A percentile compares a stretch with the other conserved stretches of the same genome.
Conservation (phyloP, 1,139 yeast species). For the Sugiyamaella sp. region DNA sequence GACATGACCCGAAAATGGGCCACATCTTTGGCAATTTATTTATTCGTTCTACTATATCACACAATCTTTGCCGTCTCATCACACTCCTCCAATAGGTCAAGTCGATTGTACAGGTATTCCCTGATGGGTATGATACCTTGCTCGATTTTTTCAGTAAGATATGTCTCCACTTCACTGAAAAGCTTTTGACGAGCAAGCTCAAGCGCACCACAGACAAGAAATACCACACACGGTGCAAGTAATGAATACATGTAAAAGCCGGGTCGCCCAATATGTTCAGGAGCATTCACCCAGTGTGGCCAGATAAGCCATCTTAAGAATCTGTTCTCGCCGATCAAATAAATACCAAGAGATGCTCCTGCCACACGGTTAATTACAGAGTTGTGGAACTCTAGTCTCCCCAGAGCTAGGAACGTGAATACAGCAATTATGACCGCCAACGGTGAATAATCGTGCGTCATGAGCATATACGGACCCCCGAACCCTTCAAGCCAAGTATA, state of each 20-base stretch:
- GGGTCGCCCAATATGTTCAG: not conserved
- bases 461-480: slow-evolving; percentile 14
- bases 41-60: too few relatives aligned
- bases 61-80: not conserved
- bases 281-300: slow-evolving; percentile 13
- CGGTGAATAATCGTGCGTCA: slow-evolving; percentile 14
- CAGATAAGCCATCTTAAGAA: slow-evolving; percentile 9
- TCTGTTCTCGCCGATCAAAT: slow-evolving; percentile 15
- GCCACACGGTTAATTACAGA: slow-evolving; percentile 9
- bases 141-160: slow-evolving; percentile 3
- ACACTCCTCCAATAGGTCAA: not conserved
- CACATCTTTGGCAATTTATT: too few relatives aligned
- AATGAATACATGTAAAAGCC: slow-evolving; percentile 9
- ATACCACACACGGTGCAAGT: slow-evolving; percentile 12
- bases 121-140: not conserved
- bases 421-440: slow-evolving; percentile 11
- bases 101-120: not conserved
- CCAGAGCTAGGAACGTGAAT: slow-evolving; percentile 3
- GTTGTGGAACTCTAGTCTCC: slow-evolving; percentile 10
- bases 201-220: not conserved
- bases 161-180: not conserved
- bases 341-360: slow-evolving; percentile 13
- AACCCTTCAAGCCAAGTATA: slow-evolving; percentile 11
- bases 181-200: slow-evolving; percentile 6
- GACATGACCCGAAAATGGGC: too few relatives aligned